These are phyloP conservation scores for Aspergillus olivimuriae DNA, from an alignment of 495 filamentous ascomycete genomes.

Conservation along the genomic window DNA sequence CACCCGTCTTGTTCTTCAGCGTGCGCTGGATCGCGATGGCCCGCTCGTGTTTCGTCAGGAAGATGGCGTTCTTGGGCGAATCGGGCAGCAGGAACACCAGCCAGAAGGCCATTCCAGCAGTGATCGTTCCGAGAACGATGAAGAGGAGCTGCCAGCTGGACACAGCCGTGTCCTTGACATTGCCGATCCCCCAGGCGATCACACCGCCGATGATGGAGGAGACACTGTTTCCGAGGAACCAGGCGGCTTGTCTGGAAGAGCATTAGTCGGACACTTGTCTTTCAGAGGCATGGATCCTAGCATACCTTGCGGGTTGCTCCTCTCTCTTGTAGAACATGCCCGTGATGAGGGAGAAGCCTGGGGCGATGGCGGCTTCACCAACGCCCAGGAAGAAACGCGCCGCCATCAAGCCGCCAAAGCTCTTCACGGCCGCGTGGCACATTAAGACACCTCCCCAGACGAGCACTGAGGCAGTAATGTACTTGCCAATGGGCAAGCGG, in stretches of 20 bases:
- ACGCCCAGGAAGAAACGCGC: slow-evolving; percentile 50
- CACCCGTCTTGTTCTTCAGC: slow-evolving; percentile 51
- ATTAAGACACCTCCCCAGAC: slow-evolving; percentile 30
- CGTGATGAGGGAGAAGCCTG: slow-evolving; percentile 49
- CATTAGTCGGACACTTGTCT: too few species aligned
- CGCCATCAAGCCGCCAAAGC: slow-evolving; percentile 42
- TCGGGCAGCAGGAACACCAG: slow-evolving; percentile 44
- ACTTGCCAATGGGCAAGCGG: slow-evolving; percentile 49
- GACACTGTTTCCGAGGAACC: slow-evolving; percentile 34
- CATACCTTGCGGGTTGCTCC: slow-evolving; percentile 46
- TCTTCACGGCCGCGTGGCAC: slow-evolving; percentile 42
- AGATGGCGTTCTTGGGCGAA: slow-evolving; percentile 39
- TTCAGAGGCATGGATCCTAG: too few species aligned
- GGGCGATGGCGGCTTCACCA: slow-evolving; percentile 51
- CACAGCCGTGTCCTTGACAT: slow-evolving; percentile 37
- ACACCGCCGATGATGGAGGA: slow-evolving; percentile 47
- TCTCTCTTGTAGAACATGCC: slow-evolving; percentile 48
- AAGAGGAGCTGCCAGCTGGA: slow-evolving; percentile 39
- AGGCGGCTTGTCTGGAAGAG: slow-evolving; percentile 27
- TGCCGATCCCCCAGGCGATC: slow-evolving; percentile 50
- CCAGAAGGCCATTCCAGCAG: slow-evolving; percentile 28
- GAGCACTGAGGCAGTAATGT: slow-evolving; percentile 33
- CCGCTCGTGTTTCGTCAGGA: slow-evolving; percentile 40
- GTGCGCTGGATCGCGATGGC: slow-evolving; percentile 51
- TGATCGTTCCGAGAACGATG: slow-evolving; percentile 34